phyloP scores from a whole-genome alignment of 495 filamentous ascomycete species.

The Penicillium dipodomyicola region DNA sequence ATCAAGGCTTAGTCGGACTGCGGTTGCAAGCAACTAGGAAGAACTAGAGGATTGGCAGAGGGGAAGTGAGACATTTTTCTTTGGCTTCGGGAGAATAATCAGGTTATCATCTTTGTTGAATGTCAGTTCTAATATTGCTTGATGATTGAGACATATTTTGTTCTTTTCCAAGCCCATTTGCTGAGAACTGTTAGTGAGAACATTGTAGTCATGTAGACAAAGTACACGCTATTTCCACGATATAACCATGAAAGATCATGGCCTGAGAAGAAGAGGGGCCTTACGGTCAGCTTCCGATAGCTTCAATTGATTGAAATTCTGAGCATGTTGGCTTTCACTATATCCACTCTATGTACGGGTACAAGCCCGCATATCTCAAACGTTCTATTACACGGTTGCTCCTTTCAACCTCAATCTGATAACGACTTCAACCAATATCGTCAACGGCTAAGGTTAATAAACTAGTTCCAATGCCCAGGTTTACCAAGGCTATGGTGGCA shows the following conservation, averaged over 20 bases:
- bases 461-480: not conserved
- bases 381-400: not conserved
- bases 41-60: slow-evolving; percentile 10
- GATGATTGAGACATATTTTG: not conserved
- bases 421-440: not conserved
- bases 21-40: slow-evolving; percentile 4
- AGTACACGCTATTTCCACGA: not conserved
- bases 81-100: not conserved
- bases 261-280: not conserved
- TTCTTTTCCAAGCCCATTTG: not conserved
- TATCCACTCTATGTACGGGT: not conserved
- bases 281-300: not conserved
- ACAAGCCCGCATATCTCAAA: not conserved
- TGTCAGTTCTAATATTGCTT: not conserved
- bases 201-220: not conserved
- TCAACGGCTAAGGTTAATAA: not conserved
- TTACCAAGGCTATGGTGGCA: not conserved
- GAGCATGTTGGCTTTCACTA: not conserved
- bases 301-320: not conserved
- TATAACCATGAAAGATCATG: not conserved
- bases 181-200: not conserved
- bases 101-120: not conserved
- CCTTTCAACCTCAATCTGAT: not conserved
- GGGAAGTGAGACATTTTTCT: slow-evolving; percentile 20
- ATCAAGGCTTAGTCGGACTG: slow-evolving; percentile 9